A percentile compares a stretch with the other conserved stretches of the same genome.
Conservation (phyloP, 768 basidiomycete species). For the Naganishia kalamii region DNA sequence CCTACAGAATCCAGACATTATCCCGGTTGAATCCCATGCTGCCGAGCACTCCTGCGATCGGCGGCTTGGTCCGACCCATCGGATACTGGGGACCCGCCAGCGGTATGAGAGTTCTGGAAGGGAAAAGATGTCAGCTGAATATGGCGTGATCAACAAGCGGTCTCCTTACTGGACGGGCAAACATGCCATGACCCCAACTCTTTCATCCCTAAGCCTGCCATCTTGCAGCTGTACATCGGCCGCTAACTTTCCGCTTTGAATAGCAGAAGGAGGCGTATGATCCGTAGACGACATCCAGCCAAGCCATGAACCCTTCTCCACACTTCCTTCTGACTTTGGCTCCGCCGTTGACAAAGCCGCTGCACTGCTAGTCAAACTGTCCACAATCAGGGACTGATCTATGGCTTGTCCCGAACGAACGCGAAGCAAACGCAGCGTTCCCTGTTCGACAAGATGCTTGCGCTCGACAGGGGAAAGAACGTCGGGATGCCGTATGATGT, state of each 20-base stretch:
- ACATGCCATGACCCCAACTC: constrained; percentile 13
- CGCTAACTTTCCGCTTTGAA: not conserved
- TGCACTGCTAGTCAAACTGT: not conserved
- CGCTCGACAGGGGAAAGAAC: not conserved
- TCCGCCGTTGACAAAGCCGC: not conserved
- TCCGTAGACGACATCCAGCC: not conserved
- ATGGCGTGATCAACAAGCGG: not conserved
- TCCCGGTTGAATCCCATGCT: constrained; percentile 10
- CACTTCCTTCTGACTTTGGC: no score
- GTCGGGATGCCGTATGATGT: constrained; percentile 10
- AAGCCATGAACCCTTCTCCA: not conserved
- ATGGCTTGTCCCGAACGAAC: not conserved
- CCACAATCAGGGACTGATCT: not conserved
- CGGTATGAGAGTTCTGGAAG: not conserved
- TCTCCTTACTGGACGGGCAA: constrained; percentile 13
- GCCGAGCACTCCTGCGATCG: constrained; percentile 19
- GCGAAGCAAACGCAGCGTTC: not conserved
- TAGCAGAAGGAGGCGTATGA: not conserved
- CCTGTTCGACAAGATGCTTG: not conserved
- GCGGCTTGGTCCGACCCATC: constrained; percentile 4
- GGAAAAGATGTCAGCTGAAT: not conserved
- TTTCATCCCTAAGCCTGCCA: not conserved
- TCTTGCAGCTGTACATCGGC: not conserved
- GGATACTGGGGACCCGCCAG: constrained; percentile 5
- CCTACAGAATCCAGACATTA: constrained; percentile 19